Evolutionary conservation across 139 green algal species (phyloP).

Genomic region (Picochlorum sp.): DNA sequence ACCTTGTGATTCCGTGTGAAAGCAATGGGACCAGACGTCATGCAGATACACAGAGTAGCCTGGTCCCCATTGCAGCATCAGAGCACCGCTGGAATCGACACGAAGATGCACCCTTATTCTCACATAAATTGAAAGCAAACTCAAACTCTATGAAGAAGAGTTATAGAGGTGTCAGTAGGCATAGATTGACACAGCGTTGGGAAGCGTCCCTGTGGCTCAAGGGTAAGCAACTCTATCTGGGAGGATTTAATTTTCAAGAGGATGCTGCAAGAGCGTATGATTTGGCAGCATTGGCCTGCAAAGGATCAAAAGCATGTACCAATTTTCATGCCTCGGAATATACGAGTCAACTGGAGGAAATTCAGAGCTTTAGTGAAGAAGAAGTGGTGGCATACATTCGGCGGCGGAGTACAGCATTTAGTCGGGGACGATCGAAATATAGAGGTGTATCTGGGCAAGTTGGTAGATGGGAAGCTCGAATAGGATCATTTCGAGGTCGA

Average conservation of each 20-base stretch:
- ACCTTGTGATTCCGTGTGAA: too few relatives aligned
- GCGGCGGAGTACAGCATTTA: conserved; percentile 42
- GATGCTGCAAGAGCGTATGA: conserved; percentile 51
- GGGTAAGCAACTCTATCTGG: conserved; percentile 54
- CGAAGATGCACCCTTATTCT: not conserved
- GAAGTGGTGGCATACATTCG: conserved; percentile 51
- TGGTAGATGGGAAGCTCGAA: conserved; percentile 58
- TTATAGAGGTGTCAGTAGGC: conserved; percentile 24
- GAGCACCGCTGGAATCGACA: not conserved
- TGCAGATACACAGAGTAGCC: too few relatives aligned
- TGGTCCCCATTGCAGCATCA: too few relatives aligned
- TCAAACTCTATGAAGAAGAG: not conserved
- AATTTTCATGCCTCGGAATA: conserved; percentile 43
- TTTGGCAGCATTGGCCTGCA: conserved; percentile 49
- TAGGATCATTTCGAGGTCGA: conserved; percentile 45
- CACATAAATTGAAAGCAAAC: not conserved
- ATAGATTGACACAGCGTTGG: conserved; percentile 54
- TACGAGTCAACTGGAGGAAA: conserved; percentile 23
- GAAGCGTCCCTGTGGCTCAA: conserved; percentile 55
- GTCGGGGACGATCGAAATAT: conserved; percentile 43
- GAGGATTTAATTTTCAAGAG: conserved; percentile 44
- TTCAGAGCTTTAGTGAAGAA: conserved; percentile 26
- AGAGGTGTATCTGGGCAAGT: conserved; percentile 51
- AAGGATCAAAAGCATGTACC: conserved; percentile 34
- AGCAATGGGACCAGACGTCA: too few relatives aligned